Evolutionary conservation across 352 stramenopile species (phyloP).

Genomic region (Pythium phragmitis): DNA sequence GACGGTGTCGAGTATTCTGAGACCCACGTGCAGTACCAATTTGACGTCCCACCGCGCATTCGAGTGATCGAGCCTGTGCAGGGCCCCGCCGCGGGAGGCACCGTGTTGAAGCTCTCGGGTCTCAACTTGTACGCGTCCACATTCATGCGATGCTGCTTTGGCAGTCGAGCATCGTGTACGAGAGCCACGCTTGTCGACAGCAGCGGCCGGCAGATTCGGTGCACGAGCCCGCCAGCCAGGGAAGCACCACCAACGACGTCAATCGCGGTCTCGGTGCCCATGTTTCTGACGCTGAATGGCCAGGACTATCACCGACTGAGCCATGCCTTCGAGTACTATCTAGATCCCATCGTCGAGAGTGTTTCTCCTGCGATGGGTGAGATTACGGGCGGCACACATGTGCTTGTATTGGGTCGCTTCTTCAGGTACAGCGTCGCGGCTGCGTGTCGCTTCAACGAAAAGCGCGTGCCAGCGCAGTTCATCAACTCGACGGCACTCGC

Average conservation of each 20-base stretch:
- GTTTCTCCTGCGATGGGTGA: constrained; percentile 45
- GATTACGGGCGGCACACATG: constrained; percentile 46
- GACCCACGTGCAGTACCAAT: constrained; percentile 63
- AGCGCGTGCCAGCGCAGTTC: constrained; percentile 44
- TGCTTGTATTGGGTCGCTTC: constrained; percentile 62
- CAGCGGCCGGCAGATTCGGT: constrained; percentile 35
- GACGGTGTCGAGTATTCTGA: constrained; percentile 87
- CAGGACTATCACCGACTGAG: constrained; percentile 54
- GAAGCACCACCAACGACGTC: constrained; percentile 14
- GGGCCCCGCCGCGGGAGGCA: constrained; percentile 51
- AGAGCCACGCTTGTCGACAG: constrained; percentile 37
- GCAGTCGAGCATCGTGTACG: constrained; percentile 36
- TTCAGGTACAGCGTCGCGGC: constrained; percentile 50
- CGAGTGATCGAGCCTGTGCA: constrained; percentile 41
- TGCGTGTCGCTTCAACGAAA: constrained; percentile 56
- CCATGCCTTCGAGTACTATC: constrained; percentile 63
- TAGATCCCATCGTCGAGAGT: constrained; percentile 39
- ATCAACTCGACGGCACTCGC: constrained; percentile 55
- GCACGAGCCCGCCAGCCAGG: constrained; percentile 33
- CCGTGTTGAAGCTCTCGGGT: constrained; percentile 50
- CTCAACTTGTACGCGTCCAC: constrained; percentile 59
- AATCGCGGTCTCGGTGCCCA: constrained; percentile 27
- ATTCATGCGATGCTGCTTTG: constrained; percentile 65
- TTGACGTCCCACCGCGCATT: constrained; percentile 49
- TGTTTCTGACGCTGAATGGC: constrained; percentile 79